phyloP scores from a whole-genome alignment of 176 grass and related monocot genomes.

The Lolium multiflorum region DNA sequence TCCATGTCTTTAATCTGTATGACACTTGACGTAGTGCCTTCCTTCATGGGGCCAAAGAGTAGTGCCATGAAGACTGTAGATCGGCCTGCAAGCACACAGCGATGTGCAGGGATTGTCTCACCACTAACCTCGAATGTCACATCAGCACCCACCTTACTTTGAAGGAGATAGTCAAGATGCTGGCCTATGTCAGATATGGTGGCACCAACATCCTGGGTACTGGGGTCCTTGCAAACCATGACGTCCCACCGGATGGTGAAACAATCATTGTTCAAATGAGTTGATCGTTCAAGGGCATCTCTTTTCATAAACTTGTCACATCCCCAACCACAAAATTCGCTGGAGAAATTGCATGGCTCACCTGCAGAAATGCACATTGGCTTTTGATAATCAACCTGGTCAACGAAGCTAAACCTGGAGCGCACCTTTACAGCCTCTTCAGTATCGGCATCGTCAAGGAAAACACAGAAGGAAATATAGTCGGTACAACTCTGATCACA shows the following conservation, averaged over 20 bases:
- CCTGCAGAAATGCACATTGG: not conserved
- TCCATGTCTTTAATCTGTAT: conserved; percentile 24
- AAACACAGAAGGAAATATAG: not conserved
- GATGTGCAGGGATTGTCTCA: not conserved
- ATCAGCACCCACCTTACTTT: not conserved
- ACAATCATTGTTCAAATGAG: not conserved
- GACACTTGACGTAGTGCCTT: not conserved
- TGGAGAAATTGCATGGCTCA: not conserved
- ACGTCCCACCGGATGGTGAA: conserved; percentile 2
- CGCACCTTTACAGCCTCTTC: not conserved
- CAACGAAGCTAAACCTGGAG: not conserved
- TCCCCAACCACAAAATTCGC: not conserved
- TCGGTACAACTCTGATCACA: not conserved
- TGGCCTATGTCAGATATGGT: not conserved
- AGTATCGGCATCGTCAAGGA: not conserved
- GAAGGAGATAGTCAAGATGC: not conserved
- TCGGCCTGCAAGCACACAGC: conserved; percentile 7
- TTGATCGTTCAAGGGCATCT: not conserved
- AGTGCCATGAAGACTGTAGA: not conserved
- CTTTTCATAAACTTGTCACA: not conserved
- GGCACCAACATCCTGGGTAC: not conserved
- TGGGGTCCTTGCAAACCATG: conserved; percentile 6
- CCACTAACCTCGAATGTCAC: not conserved
- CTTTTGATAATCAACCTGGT: not conserved
- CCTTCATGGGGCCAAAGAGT: conserved; percentile 18